Percentiles rank a stretch among this genome's conserved stretches.
Evolutionary conservation across 345 rosid genomes (phyloP).

Genomic region (Murraya koenigii): DNA sequence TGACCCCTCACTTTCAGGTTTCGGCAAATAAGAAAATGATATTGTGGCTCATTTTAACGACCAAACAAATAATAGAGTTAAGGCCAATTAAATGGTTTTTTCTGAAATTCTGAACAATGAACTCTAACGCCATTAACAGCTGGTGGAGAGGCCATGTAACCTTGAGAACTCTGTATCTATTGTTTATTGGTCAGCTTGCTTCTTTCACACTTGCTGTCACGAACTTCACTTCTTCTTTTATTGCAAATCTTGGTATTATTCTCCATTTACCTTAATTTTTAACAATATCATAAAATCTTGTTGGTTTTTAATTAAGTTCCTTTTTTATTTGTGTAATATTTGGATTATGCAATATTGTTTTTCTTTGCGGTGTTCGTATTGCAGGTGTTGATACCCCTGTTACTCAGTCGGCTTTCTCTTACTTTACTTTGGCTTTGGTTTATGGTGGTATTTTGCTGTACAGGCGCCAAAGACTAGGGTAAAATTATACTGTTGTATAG

Average conservation of each 20-base stretch:
- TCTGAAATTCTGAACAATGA: constrained; percentile 1
- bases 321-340: background rate
- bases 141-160: constrained; percentile 36
- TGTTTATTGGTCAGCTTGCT: constrained; percentile 47
- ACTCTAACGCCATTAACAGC: background rate
- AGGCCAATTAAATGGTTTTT: background rate
- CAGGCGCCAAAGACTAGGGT: constrained; percentile 44
- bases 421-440: constrained; percentile 45
- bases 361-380: background rate
- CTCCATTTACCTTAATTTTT: background rate
- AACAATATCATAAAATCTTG: background rate
- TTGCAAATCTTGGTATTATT: constrained; percentile 47
- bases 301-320: background rate
- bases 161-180: constrained; percentile 30
- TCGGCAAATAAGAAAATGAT: background rate
- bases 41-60: too few relatives aligned
- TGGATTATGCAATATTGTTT: background rate
- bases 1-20: background rate
- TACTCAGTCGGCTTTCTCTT: constrained; percentile 40
- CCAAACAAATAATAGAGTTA: background rate
- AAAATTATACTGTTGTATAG: background rate
- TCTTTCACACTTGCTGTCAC: constrained; percentile 42
- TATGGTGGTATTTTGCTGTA: constrained; percentile 46
- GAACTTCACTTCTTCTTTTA: constrained; percentile 49
- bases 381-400: constrained; percentile 64